These are phyloP conservation scores for Metschnikowia anglica DNA, from an alignment of 805 yeast species.

Conservation along the genomic window DNA sequence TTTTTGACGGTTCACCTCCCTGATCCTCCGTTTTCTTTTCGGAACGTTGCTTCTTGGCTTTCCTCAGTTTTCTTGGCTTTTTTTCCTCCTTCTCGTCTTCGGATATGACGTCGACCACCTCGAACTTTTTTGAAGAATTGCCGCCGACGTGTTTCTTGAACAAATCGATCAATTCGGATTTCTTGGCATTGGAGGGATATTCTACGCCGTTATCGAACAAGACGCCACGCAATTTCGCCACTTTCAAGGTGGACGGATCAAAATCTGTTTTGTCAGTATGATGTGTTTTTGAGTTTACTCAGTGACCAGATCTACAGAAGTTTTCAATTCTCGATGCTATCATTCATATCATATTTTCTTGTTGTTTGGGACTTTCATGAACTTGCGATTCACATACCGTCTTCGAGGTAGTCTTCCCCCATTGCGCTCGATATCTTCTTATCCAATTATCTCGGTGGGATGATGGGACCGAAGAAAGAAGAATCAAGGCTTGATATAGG, in stretches of 20 bases:
- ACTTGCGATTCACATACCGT: slow-evolving; percentile 9
- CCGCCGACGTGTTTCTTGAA: slow-evolving; percentile 54
- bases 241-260: slow-evolving; percentile 55
- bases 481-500: too few species aligned
- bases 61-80: background rate
- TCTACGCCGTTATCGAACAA: slow-evolving; percentile 61
- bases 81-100: slow-evolving; percentile 4
- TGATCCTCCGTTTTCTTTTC: background rate
- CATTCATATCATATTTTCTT: background rate
- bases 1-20: background rate
- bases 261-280: too few species aligned
- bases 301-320: too few species aligned
- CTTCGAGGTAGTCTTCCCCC: slow-evolving; percentile 10
- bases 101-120: background rate
- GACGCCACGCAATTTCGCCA: slow-evolving; percentile 68
- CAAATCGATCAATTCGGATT: slow-evolving; percentile 60
- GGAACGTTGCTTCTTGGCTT: slow-evolving; percentile 4
- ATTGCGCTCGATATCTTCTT: background rate
- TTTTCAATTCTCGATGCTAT: too few species aligned
- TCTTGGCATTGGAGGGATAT: slow-evolving; percentile 64
- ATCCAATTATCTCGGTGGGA: too few species aligned
- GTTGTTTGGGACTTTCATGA: background rate
- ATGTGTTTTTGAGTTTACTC: too few species aligned
- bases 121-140: slow-evolving; percentile 6
- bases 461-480: background rate